These are phyloP conservation scores for Pseudonitzschia delicatissima DNA, from an alignment of 108 stramenopile genomes.

Conservation along the genomic window DNA sequence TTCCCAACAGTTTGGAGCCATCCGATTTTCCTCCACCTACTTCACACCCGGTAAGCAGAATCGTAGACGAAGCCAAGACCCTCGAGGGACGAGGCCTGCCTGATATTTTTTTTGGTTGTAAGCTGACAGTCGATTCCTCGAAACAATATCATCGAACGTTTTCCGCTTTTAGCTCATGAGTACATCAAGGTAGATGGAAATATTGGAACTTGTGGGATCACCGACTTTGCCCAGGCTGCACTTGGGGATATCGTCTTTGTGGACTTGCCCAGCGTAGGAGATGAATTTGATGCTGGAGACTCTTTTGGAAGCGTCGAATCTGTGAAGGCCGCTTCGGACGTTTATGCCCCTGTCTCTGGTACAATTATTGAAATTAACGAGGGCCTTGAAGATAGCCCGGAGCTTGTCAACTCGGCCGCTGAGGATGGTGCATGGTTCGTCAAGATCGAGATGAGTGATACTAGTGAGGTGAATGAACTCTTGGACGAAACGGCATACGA, in stretches of 20 bases:
- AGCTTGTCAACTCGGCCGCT: constrained; percentile 80
- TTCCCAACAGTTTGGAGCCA: constrained; percentile 20
- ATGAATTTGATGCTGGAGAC: constrained; percentile 87
- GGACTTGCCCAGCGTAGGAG: constrained; percentile 92
- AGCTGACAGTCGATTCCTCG: background rate
- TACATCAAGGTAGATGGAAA: constrained; percentile 92
- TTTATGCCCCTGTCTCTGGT: constrained; percentile 88
- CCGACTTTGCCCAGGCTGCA: constrained; percentile 91
- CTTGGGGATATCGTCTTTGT: constrained; percentile 99
- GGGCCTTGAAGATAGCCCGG: constrained; percentile 71
- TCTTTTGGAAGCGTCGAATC: constrained; percentile 96
- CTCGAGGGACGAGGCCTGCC: background rate
- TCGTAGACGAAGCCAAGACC: too few species aligned
- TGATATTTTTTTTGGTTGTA: background rate
- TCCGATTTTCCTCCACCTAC: constrained; percentile 26
- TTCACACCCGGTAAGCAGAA: constrained; percentile 39
- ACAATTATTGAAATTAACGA: constrained; percentile 84
- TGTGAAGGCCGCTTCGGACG: constrained; percentile 99
- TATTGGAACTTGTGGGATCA: constrained; percentile 92
- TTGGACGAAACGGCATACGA: constrained; percentile 65
- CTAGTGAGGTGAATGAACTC: constrained; percentile 53
- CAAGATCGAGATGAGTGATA: constrained; percentile 82
- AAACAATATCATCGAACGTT: background rate
- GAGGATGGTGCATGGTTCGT: constrained; percentile 90
- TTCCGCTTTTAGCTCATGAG: constrained; percentile 75